Conservation (phyloP, 2,329 filamentous ascomycete genomes). For the Xenosphaeropsis pyriputrescens region DNA sequence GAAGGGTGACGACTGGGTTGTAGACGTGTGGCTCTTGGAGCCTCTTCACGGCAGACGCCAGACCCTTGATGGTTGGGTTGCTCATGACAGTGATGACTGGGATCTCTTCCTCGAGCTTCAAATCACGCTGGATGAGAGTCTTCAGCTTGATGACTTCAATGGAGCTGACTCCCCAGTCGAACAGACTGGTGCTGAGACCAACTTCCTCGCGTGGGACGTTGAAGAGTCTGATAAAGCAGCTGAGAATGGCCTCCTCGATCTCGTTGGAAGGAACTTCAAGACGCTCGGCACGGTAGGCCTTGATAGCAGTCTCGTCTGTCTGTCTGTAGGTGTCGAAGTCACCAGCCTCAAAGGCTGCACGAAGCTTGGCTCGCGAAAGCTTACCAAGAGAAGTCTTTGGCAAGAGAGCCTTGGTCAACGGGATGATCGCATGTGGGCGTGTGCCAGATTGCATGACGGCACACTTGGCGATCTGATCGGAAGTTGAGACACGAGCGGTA, state of each 20-base stretch:
- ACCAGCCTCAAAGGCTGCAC: slow-evolving; percentile 14
- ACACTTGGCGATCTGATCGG: slow-evolving; percentile 9
- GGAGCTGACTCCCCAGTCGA: slow-evolving; percentile 19
- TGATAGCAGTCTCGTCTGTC: slow-evolving; percentile 4
- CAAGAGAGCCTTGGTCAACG: slow-evolving; percentile 12
- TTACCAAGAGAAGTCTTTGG: slow-evolving; percentile 24
- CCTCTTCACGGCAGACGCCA: slow-evolving; percentile 12
- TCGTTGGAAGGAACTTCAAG: slow-evolving; percentile 8
- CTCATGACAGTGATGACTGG: too few species aligned
- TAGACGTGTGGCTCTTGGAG: slow-evolving; percentile 7
- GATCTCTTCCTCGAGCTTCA: too few species aligned
- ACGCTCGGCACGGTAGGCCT: slow-evolving; percentile 7
- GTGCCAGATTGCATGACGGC: slow-evolving; percentile 9
- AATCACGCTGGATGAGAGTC: slow-evolving; percentile 2
- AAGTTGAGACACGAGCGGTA: slow-evolving; percentile 10
- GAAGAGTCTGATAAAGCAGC: slow-evolving; percentile 8
- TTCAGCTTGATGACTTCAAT: slow-evolving; percentile 10
- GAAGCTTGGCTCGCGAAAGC: slow-evolving; percentile 22
- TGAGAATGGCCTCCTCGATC: slow-evolving; percentile 9
- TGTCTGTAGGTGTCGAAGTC: slow-evolving; percentile 10
- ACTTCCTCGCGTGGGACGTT: slow-evolving; percentile 2
- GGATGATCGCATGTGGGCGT: slow-evolving; percentile 14
- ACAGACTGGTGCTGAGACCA: slow-evolving; percentile 8
- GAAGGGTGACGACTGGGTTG: slow-evolving; percentile 20
- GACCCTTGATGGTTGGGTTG: slow-evolving; percentile 15